phyloP scores from a whole-genome alignment of 2,329 filamentous ascomycete species.

The Ceratocystis albifundus region DNA sequence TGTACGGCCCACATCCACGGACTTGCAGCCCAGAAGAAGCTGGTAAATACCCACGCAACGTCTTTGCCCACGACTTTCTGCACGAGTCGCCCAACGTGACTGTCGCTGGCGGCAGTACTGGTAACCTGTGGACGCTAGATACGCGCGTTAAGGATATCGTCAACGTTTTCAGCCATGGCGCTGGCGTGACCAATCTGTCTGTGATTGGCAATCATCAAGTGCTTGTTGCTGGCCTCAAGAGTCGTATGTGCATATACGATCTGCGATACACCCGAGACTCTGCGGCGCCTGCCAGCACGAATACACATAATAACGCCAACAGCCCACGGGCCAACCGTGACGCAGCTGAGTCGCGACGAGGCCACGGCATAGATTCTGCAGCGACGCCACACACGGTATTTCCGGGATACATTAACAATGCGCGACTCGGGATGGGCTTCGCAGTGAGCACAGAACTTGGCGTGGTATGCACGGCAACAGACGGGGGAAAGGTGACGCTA shows the following conservation, averaged over 20 bases:
- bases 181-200: slow-evolving; percentile 9
- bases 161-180: slow-evolving; percentile 15
- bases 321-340: not conserved
- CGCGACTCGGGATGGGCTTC: slow-evolving; percentile 40
- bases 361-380: not conserved
- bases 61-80: slow-evolving; percentile 22
- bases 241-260: slow-evolving; percentile 46
- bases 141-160: slow-evolving; percentile 16
- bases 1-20: slow-evolving; percentile 11
- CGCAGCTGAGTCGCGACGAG: not conserved
- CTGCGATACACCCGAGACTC: slow-evolving; percentile 33
- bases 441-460: slow-evolving; percentile 39
- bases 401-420: slow-evolving; percentile 39
- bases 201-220: slow-evolving; percentile 30
- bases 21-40: slow-evolving; percentile 7
- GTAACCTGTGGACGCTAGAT: slow-evolving; percentile 21
- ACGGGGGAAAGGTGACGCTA: slow-evolving; percentile 38
- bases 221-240: slow-evolving; percentile 41
- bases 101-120: slow-evolving; percentile 16
- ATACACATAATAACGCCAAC: slow-evolving; percentile 7
- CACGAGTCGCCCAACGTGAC: slow-evolving; percentile 18
- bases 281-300: not conserved
- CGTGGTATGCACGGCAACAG: slow-evolving; percentile 44
- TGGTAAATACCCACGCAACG: slow-evolving; percentile 15
- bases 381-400: slow-evolving; percentile 38